Conservation (phyloP, 73 alveolate genomes). For the Breviolum minutum region DNA sequence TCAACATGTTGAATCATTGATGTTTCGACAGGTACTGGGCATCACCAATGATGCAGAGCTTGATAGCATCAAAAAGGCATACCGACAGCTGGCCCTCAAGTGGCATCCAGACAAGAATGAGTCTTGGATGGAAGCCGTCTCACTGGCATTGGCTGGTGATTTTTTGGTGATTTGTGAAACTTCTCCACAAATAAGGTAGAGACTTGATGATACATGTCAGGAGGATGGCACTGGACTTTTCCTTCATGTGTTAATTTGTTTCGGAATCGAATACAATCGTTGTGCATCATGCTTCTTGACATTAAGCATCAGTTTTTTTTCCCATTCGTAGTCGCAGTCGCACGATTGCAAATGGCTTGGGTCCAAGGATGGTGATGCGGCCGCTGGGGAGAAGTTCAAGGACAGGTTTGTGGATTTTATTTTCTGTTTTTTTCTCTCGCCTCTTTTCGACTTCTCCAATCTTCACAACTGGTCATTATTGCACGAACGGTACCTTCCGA, state of each 20-base stretch:
- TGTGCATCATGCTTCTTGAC: not conserved
- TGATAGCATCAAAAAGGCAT: slow-evolving; percentile 47
- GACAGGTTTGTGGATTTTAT: not conserved
- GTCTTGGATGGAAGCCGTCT: not conserved
- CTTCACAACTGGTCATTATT: too few species aligned
- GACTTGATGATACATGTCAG: too few species aligned
- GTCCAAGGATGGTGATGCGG: slow-evolving; percentile 62
- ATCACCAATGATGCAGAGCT: not conserved
- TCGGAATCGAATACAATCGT: too few species aligned
- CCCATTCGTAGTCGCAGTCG: not conserved
- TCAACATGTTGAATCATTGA: not conserved
- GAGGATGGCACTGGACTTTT: too few species aligned
- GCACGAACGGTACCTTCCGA: too few species aligned
- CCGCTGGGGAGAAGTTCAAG: slow-evolving; percentile 78
- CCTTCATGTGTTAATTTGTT: too few species aligned
- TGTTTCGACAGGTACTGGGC: slow-evolving; percentile 15
- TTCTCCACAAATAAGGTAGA: too few species aligned
- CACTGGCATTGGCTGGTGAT: too few species aligned
- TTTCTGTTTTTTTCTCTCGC: not conserved
- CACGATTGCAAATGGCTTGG: not conserved
- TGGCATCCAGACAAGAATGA: slow-evolving; percentile 92
- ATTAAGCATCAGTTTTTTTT: not conserved
- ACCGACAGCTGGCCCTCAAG: slow-evolving; percentile 78
- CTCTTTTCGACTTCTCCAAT: not conserved
- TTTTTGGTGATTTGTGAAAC: too few species aligned